phyloP scores from a whole-genome alignment of 495 filamentous ascomycete genomes.

The Mytilinidion resinicola region DNA sequence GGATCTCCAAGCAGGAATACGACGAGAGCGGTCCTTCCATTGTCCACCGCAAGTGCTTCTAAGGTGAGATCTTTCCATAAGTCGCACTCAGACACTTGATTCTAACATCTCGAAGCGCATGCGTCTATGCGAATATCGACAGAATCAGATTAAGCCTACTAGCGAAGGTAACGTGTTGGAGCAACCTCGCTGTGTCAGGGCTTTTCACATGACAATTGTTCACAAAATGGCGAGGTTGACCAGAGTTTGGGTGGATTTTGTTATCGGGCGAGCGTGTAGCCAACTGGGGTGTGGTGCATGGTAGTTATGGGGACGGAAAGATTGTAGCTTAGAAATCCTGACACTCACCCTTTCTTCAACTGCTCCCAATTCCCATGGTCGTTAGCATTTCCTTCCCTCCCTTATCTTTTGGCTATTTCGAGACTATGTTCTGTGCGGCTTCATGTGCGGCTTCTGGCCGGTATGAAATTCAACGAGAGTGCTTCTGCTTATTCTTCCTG shows the following conservation, averaged over 20 bases:
- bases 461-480: constrained; percentile 1
- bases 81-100: background rate
- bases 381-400: background rate
- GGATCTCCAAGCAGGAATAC: constrained; percentile 99
- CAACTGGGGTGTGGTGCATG: constrained; percentile 9
- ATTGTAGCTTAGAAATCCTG: constrained; percentile 30
- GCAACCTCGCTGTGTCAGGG: constrained; percentile 23
- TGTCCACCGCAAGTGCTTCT: constrained; percentile 99
- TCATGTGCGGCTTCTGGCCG: background rate
- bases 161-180: constrained; percentile 22
- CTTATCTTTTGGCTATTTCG: background rate
- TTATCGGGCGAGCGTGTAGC: constrained; percentile 23
- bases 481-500: background rate
- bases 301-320: constrained; percentile 17
- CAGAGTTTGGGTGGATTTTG: constrained; percentile 21
- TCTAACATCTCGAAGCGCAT: constrained; percentile 16
- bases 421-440: background rate
- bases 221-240: constrained; percentile 27
- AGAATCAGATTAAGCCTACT: constrained; percentile 23
- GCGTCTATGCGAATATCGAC: constrained; percentile 21
- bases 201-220: constrained; percentile 18
- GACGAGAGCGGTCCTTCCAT: constrained; percentile 99
- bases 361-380: background rate
- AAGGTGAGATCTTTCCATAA: constrained; percentile 45
- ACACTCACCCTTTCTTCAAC: constrained; percentile 9